Conservation (phyloP, 140 eudicot species). For the Stevia rebaudiana region DNA sequence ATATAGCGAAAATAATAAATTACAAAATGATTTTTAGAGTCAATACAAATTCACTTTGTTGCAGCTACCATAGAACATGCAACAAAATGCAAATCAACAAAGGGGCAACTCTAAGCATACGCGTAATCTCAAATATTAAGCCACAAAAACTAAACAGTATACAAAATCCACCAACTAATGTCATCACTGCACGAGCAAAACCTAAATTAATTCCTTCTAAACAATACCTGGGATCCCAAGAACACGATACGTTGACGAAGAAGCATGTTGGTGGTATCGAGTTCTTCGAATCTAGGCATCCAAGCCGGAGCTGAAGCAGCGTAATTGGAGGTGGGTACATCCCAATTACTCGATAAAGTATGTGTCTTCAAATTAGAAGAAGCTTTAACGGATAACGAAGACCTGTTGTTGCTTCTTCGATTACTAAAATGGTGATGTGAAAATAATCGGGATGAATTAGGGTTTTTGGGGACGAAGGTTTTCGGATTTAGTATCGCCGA, state of each 20-base stretch:
- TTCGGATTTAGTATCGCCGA: slow-evolving; percentile 30
- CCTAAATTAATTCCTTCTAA: background rate
- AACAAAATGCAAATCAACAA: too few species aligned
- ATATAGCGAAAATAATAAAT: background rate
- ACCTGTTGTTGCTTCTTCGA: slow-evolving; percentile 14
- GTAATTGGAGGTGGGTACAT: slow-evolving; percentile 42
- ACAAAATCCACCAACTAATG: slow-evolving; percentile 17
- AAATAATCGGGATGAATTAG: background rate
- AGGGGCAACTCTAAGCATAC: background rate
- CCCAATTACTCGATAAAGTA: slow-evolving; percentile 56
- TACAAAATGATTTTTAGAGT: background rate
- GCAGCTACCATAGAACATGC: background rate
- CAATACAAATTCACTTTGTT: background rate
- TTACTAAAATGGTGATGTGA: background rate
- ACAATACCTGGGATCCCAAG: slow-evolving; percentile 69
- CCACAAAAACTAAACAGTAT: slow-evolving; percentile 9
- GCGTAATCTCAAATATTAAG: background rate
- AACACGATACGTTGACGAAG: slow-evolving; percentile 91
- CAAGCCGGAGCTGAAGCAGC: slow-evolving; percentile 53
- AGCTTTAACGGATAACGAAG: slow-evolving; percentile 37
- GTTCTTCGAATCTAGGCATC: slow-evolving; percentile 86
- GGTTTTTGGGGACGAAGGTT: slow-evolving; percentile 19
- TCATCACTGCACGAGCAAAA: background rate
- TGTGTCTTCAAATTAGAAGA: slow-evolving; percentile 16
- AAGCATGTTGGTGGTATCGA: slow-evolving; percentile 95